Conservation (phyloP, 2,329 filamentous ascomycete species). For the Phialocephala subalpina region DNA sequence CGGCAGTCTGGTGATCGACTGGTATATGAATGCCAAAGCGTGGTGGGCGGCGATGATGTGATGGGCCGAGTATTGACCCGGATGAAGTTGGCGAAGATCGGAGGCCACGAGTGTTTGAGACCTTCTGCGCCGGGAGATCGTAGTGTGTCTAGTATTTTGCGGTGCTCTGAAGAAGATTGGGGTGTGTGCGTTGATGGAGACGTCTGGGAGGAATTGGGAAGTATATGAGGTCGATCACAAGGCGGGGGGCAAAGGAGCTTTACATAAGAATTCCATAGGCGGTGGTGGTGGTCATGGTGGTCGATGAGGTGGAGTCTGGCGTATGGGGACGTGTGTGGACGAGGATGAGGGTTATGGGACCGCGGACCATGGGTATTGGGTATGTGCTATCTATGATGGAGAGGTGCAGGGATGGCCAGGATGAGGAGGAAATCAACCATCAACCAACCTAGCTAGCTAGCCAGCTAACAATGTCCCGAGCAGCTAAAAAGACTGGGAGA, state of each 20-base stretch:
- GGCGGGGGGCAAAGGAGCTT: constrained; percentile 28
- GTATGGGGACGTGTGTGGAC: constrained; percentile 1
- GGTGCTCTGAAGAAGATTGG: constrained; percentile 10
- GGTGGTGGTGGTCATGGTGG: background rate
- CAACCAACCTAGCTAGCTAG: too few relatives aligned
- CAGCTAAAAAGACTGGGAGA: background rate
- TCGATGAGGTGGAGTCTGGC: background rate
- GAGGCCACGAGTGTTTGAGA: constrained; percentile 27
- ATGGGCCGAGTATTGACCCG: constrained; percentile 18
- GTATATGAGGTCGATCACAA: constrained; percentile 36
- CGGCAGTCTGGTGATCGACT: constrained; percentile 35
- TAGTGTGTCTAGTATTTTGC: constrained; percentile 13
- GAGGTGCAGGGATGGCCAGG: background rate
- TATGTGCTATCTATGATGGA: constrained; percentile 8
- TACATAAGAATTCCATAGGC: constrained; percentile 33
- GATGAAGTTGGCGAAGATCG: constrained; percentile 30
- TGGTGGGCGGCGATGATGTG: constrained; percentile 13
- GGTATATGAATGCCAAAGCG: constrained; percentile 24
- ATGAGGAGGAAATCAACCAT: background rate
- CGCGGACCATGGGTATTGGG: background rate
- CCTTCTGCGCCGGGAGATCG: constrained; percentile 17
- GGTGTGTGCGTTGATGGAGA: constrained; percentile 19
- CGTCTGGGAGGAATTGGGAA: constrained; percentile 32
- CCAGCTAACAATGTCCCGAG: constrained; percentile 3
- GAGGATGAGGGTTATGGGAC: constrained; percentile 5